Conservation (phyloP, 179 eudicot species). For the Drosera spatulata region DNA sequence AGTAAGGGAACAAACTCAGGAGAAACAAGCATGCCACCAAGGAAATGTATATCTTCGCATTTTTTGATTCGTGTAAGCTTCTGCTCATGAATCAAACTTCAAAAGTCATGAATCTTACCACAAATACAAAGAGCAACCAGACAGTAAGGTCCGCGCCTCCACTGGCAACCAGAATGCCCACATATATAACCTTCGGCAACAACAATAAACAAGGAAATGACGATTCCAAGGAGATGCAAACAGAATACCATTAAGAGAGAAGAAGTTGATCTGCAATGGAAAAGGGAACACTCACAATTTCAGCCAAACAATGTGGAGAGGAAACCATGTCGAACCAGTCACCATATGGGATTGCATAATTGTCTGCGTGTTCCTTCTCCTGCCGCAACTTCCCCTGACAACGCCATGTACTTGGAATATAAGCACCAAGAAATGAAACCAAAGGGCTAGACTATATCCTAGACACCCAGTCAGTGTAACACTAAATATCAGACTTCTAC, state of each 20-base stretch:
- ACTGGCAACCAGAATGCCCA: conserved; percentile 70
- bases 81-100: neutral
- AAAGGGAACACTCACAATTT: conserved; percentile 42
- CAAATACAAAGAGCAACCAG: conserved; percentile 77
- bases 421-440: too few relatives aligned
- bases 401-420: neutral
- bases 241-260: neutral
- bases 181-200: conserved; percentile 67
- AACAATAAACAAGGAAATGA: neutral
- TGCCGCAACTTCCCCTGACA: conserved; percentile 67
- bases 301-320: conserved; percentile 86
- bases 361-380: conserved; percentile 27
- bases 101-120: conserved; percentile 29
- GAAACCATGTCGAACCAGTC: conserved; percentile 91
- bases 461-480: too few relatives aligned
- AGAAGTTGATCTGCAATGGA: neutral
- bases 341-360: conserved; percentile 67
- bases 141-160: conserved; percentile 62
- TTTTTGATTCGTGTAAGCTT: neutral
- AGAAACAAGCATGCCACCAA: neutral
- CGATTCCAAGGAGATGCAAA: too few relatives aligned
- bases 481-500: too few relatives aligned
- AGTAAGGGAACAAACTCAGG: neutral
- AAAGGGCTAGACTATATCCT: neutral
- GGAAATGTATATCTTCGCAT: neutral